Evolutionary conservation across 805 yeast genomes (phyloP), one percentile per base, ranked within the genome.

Genomic region (Debaryomyces maramus): DNA sequence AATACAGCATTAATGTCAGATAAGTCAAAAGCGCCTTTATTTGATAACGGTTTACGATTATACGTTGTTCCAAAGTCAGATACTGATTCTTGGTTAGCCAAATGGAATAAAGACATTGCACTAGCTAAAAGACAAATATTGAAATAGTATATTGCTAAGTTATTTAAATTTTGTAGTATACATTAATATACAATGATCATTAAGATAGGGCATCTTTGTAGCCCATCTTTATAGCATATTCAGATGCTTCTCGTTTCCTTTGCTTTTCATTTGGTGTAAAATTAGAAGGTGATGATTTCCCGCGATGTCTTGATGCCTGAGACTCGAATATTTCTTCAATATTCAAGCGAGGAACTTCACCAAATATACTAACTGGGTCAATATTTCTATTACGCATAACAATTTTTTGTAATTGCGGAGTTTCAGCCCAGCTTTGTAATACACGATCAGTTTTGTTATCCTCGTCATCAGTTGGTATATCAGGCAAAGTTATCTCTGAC

Each of bases 21-120:
- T 26, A 63, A 63, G 6, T 86, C 95, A 11, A 71, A 70, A 17
- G 80, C 88, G 6, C 96, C 96, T 2, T 60, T 90, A 31, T 81
- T 90, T 45, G 96, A 90, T 52, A 73, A 77, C 44, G 72, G 84
- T 28, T 70, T 88, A 43, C 75, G 88, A 48, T 55, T 91, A 7
- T 88, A 83, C 51, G 77, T 88, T 19, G 90, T 90, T 15, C 96
- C 97, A 6, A 87, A 83, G 57, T 65, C 55, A 4, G 83, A 82
- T 32, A 70, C 85, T 2, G 67, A 72, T 15, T 68, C 55, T 5
- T 90, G 96, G 96, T 53, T 88, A 24, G 50, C 68, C 1, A 65
- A 60, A 4, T 85, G 95, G 93, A 74, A 72, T 45, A 84, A 81
- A 56, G 70, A 71, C 17, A 66, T 65, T 16, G 88, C 85, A 5